A percentile compares a stretch with the other conserved stretches of the same genome.
Conservation (phyloP, 1,284 basidiomycete genomes). For the Trichosporon sp. region DNA sequence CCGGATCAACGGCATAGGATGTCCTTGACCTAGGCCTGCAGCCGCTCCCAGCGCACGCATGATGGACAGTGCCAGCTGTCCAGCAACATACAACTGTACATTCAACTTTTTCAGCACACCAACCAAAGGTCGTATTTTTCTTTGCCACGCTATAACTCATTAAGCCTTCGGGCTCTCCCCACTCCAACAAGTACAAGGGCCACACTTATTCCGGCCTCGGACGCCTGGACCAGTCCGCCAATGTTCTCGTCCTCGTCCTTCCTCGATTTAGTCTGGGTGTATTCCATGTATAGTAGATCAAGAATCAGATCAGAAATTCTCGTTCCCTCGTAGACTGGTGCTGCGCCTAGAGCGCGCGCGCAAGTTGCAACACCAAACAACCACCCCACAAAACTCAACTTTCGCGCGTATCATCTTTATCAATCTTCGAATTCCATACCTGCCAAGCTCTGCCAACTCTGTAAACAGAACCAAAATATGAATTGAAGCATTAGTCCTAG, state of each 20-base stretch:
- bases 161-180: neutral
- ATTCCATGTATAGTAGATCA: constrained; percentile 17
- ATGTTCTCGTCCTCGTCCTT: neutral
- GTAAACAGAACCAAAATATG: neutral
- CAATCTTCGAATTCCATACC: no score
- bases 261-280: constrained; percentile 4
- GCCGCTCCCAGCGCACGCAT: neutral
- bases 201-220: neutral
- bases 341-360: neutral
- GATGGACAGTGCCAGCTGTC: neutral
- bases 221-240: no score
- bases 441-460: no score
- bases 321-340: neutral
- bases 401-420: no score
- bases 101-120: neutral
- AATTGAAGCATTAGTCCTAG: neutral
- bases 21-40: neutral
- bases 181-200: neutral
- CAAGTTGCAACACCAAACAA: neutral
- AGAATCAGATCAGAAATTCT: neutral
- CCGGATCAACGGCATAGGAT: constrained; percentile 1
- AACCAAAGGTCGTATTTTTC: neutral
- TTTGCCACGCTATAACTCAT: constrained; percentile 10
- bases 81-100: neutral
- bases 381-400: no score